phyloP scores from a whole-genome alignment of 331 rosid genomes.

The Ulmus americana region DNA sequence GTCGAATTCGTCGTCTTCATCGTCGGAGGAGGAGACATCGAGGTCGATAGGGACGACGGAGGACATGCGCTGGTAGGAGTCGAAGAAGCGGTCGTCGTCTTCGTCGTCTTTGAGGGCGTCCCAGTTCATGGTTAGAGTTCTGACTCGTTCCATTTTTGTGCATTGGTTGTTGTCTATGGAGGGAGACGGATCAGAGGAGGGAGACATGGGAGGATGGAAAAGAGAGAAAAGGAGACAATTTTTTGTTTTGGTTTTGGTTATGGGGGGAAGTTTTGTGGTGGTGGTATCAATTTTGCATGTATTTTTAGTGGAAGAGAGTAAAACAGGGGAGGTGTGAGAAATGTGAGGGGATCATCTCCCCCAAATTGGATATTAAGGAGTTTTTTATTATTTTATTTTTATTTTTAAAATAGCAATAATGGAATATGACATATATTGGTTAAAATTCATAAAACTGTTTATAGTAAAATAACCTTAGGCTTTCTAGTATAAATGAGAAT shows the following conservation, averaged over 20 bases:
- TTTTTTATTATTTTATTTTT: too few relatives aligned
- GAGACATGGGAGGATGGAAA: neutral
- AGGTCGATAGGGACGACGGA: slow-evolving; percentile 32
- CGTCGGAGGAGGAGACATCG: slow-evolving; percentile 42
- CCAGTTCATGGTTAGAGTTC: slow-evolving; percentile 77
- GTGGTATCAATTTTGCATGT: too few relatives aligned
- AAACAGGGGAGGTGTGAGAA: slow-evolving; percentile 37
- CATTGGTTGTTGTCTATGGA: slow-evolving; percentile 6
- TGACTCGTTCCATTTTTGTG: slow-evolving; percentile 52
- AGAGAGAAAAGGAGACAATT: neutral
- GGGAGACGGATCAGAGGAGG: neutral
- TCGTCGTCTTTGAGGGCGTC: slow-evolving; percentile 58
- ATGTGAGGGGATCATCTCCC: too few relatives aligned
- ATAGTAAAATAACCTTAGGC: too few relatives aligned
- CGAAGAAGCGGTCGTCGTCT: slow-evolving; percentile 59
- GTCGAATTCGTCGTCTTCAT: slow-evolving; percentile 37
- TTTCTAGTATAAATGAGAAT: too few relatives aligned
- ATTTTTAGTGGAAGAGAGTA: slow-evolving; percentile 56
- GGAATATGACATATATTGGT: too few relatives aligned
- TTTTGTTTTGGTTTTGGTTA: neutral
- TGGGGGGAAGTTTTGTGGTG: neutral
- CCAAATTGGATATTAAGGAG: too few relatives aligned
- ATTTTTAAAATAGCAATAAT: too few relatives aligned
- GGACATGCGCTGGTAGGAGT: slow-evolving; percentile 39
- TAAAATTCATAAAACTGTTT: too few relatives aligned